Base-by-base conservation (phyloP, 306 rosid genomes). In the Vigna reflexopilosa region DNA sequence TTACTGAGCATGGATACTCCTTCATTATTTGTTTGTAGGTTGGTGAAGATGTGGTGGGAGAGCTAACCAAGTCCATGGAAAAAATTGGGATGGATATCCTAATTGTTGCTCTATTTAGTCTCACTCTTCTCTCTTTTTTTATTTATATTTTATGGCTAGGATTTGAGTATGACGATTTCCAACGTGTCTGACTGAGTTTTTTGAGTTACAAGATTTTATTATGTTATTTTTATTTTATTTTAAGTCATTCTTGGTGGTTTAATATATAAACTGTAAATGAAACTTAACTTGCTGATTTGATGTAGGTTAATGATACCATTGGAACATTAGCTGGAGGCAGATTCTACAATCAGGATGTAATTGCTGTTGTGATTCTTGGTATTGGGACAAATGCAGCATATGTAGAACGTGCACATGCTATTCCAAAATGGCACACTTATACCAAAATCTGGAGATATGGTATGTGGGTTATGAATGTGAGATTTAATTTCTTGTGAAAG, bases 311-410 rank as follows among this genome's bases (percentile, higher is more conserved):
- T 87, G 98, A 93, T 79, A 93, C 98, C 16, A 86, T 93, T 68
- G 98, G 98, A 67, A 93, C 98, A 59, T 84, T 93, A 85, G 98
- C 98, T 56, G 98, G 98, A 67, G 97, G 98, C 70, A 85, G 91
- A 83, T 93, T 88, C 87, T 50, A 82, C 76, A 78, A 90, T 78
- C 88, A 79, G 71, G 92, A 91, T 93, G 98, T 88, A 40, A 71
- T 91, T 81, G 98, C 96, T 62, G 96, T 96, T 80, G 94, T 91
- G 79, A 93, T 93, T 85, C 87, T 93, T 70, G 98, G 98, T 80
- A 93, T 97, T 2, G 98, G 98, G 70, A 93, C 97, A 80, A 93
- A 93, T 77, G 98, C 98, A 5, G 98, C 98, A 51, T 93, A 93
- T 67, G 93, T 93, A 34, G 98, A 93, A 80, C 88, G 88, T 44